Evolutionary conservation across 2,329 filamentous ascomycete species (phyloP).

Genomic region (Reticulascus tulasneorum): DNA sequence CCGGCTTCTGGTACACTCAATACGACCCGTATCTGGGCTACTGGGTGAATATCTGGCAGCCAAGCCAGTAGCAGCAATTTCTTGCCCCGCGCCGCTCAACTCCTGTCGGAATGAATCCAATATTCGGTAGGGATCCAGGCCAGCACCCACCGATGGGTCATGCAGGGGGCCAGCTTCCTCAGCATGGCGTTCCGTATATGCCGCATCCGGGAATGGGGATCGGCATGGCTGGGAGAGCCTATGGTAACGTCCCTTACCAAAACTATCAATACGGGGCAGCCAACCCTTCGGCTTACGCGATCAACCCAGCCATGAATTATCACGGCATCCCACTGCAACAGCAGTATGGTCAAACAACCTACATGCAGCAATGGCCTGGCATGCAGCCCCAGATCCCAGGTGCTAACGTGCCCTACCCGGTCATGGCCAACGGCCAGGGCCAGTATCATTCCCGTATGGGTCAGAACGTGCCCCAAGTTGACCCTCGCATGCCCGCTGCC

Average conservation of each 20-base stretch:
- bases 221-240: conserved; percentile 2
- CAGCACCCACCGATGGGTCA: conserved; percentile 1
- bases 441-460: conserved; percentile 34
- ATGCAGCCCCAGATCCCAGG: neutral
- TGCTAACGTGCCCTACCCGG: conserved; percentile 12
- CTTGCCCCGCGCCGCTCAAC: neutral
- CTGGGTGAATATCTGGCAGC: conserved; percentile 32
- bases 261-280: conserved; percentile 34
- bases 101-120: neutral
- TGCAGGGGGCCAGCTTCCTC: conserved; percentile 26
- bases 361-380: conserved; percentile 8
- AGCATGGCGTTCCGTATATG: conserved; percentile 34
- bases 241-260: conserved; percentile 11
- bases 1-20: conserved; percentile 26
- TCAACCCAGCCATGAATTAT: neutral
- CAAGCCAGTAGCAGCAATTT: neutral
- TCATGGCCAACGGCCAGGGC: conserved; percentile 34
- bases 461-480: conserved; percentile 37
- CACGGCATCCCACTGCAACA: too few species aligned
- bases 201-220: conserved; percentile 25
- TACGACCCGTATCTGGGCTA: conserved; percentile 6
- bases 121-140: too few species aligned
- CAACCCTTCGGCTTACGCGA: conserved; percentile 19
- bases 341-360: conserved; percentile 5
- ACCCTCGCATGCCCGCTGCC: conserved; percentile 44